These are phyloP conservation scores for Fonsecaea erecta DNA, from an alignment of 2,329 filamentous ascomycete genomes.

Conservation along the genomic window DNA sequence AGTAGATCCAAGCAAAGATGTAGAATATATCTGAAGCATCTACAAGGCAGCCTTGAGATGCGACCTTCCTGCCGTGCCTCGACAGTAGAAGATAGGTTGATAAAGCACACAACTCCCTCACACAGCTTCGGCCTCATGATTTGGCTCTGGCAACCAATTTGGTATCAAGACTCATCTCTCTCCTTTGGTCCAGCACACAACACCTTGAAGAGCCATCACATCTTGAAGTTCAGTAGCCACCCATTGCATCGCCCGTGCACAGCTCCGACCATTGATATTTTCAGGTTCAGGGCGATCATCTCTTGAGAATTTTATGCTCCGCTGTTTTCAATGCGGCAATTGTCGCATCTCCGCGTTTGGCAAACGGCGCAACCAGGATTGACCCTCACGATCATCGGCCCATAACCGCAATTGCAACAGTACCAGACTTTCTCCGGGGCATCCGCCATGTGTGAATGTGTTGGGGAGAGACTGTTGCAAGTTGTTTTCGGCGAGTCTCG, in stretches of 20 bases:
- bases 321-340: constrained; percentile 7
- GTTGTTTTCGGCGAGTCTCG: background rate
- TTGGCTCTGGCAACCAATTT: background rate
- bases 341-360: background rate
- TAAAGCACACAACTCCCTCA: background rate
- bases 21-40: background rate
- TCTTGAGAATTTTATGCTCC: background rate
- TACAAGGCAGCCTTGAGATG: background rate
- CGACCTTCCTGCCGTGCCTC: background rate
- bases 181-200: background rate
- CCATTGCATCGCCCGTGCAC: background rate
- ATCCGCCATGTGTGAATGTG: background rate
- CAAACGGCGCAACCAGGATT: constrained; percentile 11
- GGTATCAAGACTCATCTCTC: background rate
- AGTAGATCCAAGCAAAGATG: background rate
- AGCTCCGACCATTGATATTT: background rate
- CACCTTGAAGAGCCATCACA: background rate
- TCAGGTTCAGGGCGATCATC: background rate
- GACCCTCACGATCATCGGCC: constrained; percentile 2
- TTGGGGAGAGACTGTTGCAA: background rate
- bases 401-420: constrained; percentile 9
- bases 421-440: constrained; percentile 14
- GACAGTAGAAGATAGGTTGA: background rate
- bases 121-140: no score
- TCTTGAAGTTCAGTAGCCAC: background rate